phyloP scores from a whole-genome alignment of 345 rosid genomes.

The Eucalyptus leucophloia region DNA sequence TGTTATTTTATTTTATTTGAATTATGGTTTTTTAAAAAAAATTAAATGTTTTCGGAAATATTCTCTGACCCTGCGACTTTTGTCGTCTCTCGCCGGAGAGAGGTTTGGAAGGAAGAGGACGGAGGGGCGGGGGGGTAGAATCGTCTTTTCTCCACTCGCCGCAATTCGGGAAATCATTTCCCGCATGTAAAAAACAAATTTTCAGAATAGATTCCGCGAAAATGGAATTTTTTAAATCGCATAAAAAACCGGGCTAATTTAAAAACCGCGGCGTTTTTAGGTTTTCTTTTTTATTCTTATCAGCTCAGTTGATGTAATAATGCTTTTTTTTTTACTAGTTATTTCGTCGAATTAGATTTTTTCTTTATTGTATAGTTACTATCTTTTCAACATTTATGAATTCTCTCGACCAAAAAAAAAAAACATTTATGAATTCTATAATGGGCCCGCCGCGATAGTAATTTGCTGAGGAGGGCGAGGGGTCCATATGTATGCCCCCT shows the following conservation, averaged over 20 bases:
- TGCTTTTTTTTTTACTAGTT: not conserved
- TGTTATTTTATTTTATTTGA: not conserved
- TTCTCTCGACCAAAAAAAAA: too few relatives aligned
- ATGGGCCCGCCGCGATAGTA: not conserved
- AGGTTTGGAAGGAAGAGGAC: not conserved
- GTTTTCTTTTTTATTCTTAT: not conserved
- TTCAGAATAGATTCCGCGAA: not conserved
- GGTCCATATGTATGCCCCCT: not conserved
- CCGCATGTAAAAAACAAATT: not conserved
- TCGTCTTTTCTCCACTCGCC: not conserved
- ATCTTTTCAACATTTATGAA: not conserved
- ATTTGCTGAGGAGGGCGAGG: not conserved
- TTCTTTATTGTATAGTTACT: not conserved
- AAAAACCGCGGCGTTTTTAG: not conserved
- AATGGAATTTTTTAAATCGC: not conserved
- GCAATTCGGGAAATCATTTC: not conserved
- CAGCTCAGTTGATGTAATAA: not conserved
- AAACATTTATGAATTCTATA: not conserved
- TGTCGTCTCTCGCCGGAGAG: not conserved
- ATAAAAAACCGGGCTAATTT: not conserved
- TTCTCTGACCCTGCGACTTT: not conserved
- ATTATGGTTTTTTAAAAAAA: not conserved
- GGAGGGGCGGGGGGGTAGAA: not conserved
- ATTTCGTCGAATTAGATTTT: not conserved
- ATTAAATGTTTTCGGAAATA: not conserved